phyloP scores from a whole-genome alignment of 345 rosid species.

The Bruguiera parviflora region DNA sequence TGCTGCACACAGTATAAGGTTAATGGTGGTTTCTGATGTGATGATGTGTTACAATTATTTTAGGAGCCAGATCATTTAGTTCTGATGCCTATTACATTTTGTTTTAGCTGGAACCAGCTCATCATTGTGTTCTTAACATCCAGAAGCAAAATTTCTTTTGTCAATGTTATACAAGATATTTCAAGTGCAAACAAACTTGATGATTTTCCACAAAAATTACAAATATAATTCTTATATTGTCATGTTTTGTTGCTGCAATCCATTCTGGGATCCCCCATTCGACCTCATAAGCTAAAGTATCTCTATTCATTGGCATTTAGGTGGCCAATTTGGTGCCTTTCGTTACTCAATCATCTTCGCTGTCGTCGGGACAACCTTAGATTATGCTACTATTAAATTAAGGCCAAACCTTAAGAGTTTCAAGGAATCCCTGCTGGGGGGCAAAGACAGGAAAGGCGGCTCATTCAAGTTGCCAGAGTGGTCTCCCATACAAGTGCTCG shows the following conservation, averaged over 20 bases:
- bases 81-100: background rate
- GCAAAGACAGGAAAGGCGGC: constrained; percentile 23
- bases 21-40: no score
- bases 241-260: no score
- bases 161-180: no score
- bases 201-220: no score
- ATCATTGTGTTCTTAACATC: background rate
- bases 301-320: constrained; percentile 31
- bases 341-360: constrained; percentile 73
- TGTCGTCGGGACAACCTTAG: constrained; percentile 52
- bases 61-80: background rate
- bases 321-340: constrained; percentile 70
- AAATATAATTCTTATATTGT: no score
- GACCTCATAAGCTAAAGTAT: no score
- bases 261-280: no score
- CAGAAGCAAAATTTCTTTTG: background rate
- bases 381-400: constrained; percentile 50
- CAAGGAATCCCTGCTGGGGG: constrained; percentile 23
- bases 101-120: background rate
- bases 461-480: constrained; percentile 70
- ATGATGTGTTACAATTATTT: background rate
- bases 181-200: no score
- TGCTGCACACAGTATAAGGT: no score
- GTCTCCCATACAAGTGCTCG: constrained; percentile 78
- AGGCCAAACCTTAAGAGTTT: constrained; percentile 36